Evolutionary conservation across 179 eudicot species (phyloP), one percentile per base, ranked within the genome.

Genomic region (Beta macrorhiza): DNA sequence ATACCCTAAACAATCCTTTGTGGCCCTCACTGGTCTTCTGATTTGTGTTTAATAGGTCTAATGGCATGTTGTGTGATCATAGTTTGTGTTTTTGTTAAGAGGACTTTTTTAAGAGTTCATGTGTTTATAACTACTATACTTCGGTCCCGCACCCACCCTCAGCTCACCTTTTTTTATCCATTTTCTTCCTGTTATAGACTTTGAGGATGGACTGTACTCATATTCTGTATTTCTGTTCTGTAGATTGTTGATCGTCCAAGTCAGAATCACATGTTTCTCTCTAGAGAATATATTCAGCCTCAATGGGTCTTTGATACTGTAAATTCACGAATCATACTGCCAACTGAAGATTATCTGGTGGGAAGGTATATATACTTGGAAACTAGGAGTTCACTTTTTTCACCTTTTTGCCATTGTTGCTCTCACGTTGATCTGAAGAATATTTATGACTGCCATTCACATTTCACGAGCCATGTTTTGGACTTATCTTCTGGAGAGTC

Each of bases 241-340:
- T 92, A 95, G 98, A 86, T 95, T 84, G 96, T 95, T 83, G 99
- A 95, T 76, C 89, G 99, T 81, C 99, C 98, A 70, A 83, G 88
- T n/a, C 93, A 90, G 84, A 92, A 87, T 44, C 92, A 84, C 58
- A 86, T 83, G 83, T 89, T 90, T 79, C 93, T 90, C 52, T 89
- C 98, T 56, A 82, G 99, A 82, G 98, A 91, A 44, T 95, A 95
- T 88, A 84, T 93, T 72, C 99, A 95, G 86, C 99, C 99, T 7
- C 99, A 95, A 84, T 95, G 99, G 99, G 86, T 92, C 25, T 95
- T 85, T 80, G 99, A 95, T 86, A 89, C 93, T 80, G 90, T 95
- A 53, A 95, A 95, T 88, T 90, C 97, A 42, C 93, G 91, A 25
- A 87, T 95, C 63, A 81, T 95, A 78, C 85, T 95, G 84, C 99